Evolutionary conservation across 495 filamentous ascomycete species (phyloP).

Genomic region (Emericellopsis terricola): DNA sequence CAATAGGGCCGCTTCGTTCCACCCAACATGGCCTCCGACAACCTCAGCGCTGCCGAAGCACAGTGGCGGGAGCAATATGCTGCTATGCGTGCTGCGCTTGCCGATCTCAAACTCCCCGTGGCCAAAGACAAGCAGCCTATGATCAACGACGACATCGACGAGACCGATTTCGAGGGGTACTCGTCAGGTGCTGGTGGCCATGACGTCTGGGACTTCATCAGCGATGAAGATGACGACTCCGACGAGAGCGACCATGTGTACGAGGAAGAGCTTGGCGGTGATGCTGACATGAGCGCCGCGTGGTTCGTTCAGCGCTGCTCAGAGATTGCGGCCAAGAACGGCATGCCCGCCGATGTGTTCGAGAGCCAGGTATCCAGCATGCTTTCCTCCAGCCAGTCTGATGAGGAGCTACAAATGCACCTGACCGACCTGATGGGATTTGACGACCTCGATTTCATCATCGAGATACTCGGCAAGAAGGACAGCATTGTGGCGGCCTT

Average conservation of each 20-base stretch:
- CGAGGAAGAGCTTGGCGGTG: slow-evolving; percentile 7
- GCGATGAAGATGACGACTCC: slow-evolving; percentile 43
- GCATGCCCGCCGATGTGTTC: slow-evolving; percentile 41
- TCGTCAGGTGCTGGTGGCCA: slow-evolving; percentile 45
- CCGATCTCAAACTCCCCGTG: slow-evolving; percentile 14
- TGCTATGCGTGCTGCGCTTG: slow-evolving; percentile 28
- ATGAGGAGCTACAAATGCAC: slow-evolving; percentile 73
- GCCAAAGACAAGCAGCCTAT: slow-evolving; percentile 5
- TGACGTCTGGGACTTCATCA: slow-evolving; percentile 83
- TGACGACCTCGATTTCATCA: slow-evolving; percentile 78
- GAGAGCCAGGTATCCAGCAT: slow-evolving; percentile 53
- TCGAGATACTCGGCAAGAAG: slow-evolving; percentile 61
- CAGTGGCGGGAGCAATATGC: slow-evolving; percentile 26
- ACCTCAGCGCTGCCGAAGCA: slow-evolving; percentile 13
- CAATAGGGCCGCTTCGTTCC: too few species aligned
- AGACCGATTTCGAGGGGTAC: slow-evolving; percentile 43
- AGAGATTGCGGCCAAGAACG: slow-evolving; percentile 38
- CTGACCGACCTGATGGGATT: slow-evolving; percentile 87
- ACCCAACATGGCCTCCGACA: slow-evolving; percentile 10
- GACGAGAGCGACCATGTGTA: slow-evolving; percentile 26
- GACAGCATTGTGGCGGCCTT: slow-evolving; percentile 34
- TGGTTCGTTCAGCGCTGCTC: slow-evolving; percentile 56
- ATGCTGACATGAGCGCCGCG: slow-evolving; percentile 15
- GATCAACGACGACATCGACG: slow-evolving; percentile 28
- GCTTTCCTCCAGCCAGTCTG: slow-evolving; percentile 43